Percentiles rank a stretch among this genome's conserved stretches.
Conservation (phyloP, 495 filamentous ascomycete species). For the Hyphodiscus hymeniophilus region DNA sequence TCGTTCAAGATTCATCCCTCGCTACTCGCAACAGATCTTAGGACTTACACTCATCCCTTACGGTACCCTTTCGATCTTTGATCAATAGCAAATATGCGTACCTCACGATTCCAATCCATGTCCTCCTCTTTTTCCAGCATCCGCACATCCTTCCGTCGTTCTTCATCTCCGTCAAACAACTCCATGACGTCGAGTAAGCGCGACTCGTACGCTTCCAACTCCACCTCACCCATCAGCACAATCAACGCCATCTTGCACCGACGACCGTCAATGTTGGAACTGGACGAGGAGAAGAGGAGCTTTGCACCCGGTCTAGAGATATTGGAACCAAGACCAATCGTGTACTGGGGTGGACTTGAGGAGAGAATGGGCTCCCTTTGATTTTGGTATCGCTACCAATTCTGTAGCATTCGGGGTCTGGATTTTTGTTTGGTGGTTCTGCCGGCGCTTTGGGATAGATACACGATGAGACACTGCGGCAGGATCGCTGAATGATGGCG, state of each 20-base stretch:
- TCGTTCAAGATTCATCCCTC: constrained; percentile 14
- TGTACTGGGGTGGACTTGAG: constrained; percentile 46
- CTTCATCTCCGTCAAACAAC: constrained; percentile 21
- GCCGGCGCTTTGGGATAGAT: background rate
- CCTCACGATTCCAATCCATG: constrained; percentile 39
- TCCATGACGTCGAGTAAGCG: constrained; percentile 26
- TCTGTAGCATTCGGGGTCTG: no score
- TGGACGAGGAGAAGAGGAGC: constrained; percentile 39
- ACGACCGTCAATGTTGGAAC: constrained; percentile 34
- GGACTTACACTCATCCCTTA: background rate
- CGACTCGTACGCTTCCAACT: constrained; percentile 33
- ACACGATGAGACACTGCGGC: constrained; percentile 8
- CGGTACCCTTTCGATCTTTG: background rate
- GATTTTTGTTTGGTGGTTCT: background rate
- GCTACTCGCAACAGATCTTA: background rate
- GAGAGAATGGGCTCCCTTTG: constrained; percentile 36
- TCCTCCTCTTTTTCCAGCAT: constrained; percentile 41
- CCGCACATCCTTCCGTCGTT: constrained; percentile 38
- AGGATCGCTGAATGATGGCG: constrained; percentile 17
- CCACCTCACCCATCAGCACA: constrained; percentile 28
- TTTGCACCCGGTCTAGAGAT: constrained; percentile 38
- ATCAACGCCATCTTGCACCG: constrained; percentile 45
- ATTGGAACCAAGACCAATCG: constrained; percentile 45
- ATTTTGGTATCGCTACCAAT: background rate
- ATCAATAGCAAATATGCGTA: constrained; percentile 18